These are phyloP conservation scores for Ceratocystis ficicola DNA, from an alignment of 2,329 filamentous ascomycete genomes.

Conservation along the genomic window DNA sequence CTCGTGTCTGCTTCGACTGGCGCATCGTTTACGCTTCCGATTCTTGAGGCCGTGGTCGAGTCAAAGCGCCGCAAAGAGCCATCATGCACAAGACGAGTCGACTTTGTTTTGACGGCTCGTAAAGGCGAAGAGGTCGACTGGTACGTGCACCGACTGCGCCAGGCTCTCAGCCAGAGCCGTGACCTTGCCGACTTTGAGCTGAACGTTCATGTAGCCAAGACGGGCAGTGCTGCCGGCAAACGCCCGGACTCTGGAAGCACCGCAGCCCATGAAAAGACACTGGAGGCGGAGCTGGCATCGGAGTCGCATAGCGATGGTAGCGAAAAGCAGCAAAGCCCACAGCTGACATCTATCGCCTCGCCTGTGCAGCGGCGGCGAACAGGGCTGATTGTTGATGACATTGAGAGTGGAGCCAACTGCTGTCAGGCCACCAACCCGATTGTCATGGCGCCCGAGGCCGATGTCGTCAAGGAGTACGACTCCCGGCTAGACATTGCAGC, in stretches of 20 bases:
- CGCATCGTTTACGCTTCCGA: slow-evolving; percentile 49
- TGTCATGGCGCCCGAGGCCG: slow-evolving; percentile 21
- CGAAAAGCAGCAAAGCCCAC: background rate
- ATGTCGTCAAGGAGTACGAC: slow-evolving; percentile 35
- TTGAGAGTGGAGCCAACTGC: slow-evolving; percentile 19
- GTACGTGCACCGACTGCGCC: slow-evolving; percentile 40
- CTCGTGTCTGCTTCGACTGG: slow-evolving; percentile 51
- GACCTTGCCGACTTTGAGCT: slow-evolving; percentile 35
- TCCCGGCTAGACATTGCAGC: slow-evolving; percentile 39
- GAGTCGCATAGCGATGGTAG: slow-evolving; percentile 5
- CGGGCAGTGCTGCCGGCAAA: slow-evolving; percentile 27
- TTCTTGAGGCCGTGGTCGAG: slow-evolving; percentile 43
- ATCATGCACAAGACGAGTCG: slow-evolving; percentile 41
- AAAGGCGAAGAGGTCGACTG: slow-evolving; percentile 44
- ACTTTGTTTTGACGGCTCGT: slow-evolving; percentile 42
- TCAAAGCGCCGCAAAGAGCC: slow-evolving; percentile 26
- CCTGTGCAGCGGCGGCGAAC: slow-evolving; percentile 5
- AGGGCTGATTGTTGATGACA: slow-evolving; percentile 11
- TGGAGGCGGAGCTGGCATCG: background rate
- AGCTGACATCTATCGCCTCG: background rate
- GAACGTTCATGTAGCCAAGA: slow-evolving; percentile 43
- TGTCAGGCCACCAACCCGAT: slow-evolving; percentile 16
- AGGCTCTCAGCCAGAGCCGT: slow-evolving; percentile 35
- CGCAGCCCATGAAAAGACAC: background rate
- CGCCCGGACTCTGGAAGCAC: background rate